Conservation (phyloP, 2,329 filamentous ascomycete genomes). For the Teratosphaeria nubilosa region DNA sequence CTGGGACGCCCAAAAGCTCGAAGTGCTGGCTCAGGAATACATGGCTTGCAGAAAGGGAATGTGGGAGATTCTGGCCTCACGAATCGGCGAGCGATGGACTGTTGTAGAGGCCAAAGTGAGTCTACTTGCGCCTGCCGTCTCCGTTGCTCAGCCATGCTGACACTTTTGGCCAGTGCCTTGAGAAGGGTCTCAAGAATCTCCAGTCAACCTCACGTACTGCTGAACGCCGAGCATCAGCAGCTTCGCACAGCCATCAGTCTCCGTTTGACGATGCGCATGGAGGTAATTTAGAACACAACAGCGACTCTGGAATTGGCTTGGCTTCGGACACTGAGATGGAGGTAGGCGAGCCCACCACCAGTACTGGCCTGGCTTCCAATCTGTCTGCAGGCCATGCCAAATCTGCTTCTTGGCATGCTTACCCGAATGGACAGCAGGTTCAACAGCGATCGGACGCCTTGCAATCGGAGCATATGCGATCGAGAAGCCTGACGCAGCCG, state of each 20-base stretch:
- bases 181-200: slow-evolving; percentile 72
- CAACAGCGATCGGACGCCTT: slow-evolving; percentile 2
- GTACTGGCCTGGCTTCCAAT: background rate
- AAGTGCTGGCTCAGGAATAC: slow-evolving; percentile 66
- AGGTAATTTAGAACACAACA: slow-evolving; percentile 39
- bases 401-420: slow-evolving; percentile 19
- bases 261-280: slow-evolving; percentile 14
- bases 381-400: slow-evolving; percentile 1
- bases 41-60: slow-evolving; percentile 71
- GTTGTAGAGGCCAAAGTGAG: slow-evolving; percentile 76
- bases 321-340: slow-evolving; percentile 38
- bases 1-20: slow-evolving; percentile 67
- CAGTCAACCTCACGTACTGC: slow-evolving; percentile 58
- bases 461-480: slow-evolving; percentile 17
- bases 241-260: slow-evolving; percentile 9
- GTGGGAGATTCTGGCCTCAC: slow-evolving; percentile 64
- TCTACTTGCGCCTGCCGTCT: slow-evolving; percentile 21
- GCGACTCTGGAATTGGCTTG: slow-evolving; percentile 60
- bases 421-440: slow-evolving; percentile 7
- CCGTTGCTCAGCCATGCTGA: slow-evolving; percentile 24
- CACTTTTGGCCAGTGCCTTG: slow-evolving; percentile 56
- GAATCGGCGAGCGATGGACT: slow-evolving; percentile 45
- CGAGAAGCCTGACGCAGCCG: slow-evolving; percentile 23
- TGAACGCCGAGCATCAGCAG: slow-evolving; percentile 51
- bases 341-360: slow-evolving; percentile 6